Percentiles rank a stretch among this genome's conserved stretches.
Conservation (phyloP, 1,139 yeast species). For the Pichia sp. region DNA sequence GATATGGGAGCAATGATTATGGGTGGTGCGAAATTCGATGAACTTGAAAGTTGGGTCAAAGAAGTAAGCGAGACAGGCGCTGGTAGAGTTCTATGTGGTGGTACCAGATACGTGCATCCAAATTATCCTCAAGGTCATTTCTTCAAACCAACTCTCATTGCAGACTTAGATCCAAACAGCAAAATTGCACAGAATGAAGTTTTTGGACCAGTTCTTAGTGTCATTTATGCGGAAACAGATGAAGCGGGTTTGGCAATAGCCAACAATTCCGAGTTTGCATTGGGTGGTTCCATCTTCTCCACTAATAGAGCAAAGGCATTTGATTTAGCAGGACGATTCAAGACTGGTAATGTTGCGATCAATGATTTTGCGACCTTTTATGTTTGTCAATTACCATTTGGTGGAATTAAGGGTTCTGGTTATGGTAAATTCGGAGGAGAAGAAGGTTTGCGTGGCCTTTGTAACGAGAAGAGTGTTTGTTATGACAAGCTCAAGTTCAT, state of each 20-base stretch:
- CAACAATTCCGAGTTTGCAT: conserved; percentile 81
- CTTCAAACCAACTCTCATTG: conserved; percentile 80
- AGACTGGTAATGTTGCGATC: conserved; percentile 89
- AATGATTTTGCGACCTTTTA: conserved; percentile 96
- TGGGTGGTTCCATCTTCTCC: conserved; percentile 81
- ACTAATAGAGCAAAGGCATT: conserved; percentile 46
- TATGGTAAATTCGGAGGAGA: conserved; percentile 97
- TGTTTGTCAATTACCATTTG: conserved; percentile 93
- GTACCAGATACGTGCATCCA: conserved; percentile 73
- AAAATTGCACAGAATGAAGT: conserved; percentile 81
- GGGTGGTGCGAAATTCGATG: conserved; percentile 58
- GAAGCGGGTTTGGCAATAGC: conserved; percentile 74
- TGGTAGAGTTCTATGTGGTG: conserved; percentile 74
- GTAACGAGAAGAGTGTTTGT: conserved; percentile 79
- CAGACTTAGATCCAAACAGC: conserved; percentile 75
- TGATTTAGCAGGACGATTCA: conserved; percentile 53
- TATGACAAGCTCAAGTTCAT: conserved; percentile 75
- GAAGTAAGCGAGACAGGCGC: conserved; percentile 69
- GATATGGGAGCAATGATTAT: conserved; percentile 97
- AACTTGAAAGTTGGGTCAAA: conserved; percentile 54
- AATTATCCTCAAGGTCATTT: conserved; percentile 94
- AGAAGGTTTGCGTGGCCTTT: conserved; percentile 87
- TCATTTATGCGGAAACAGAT: conserved; percentile 61
- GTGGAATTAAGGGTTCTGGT: conserved; percentile 89
- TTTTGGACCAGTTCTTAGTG: conserved; percentile 81